phyloP scores from a whole-genome alignment of 768 basidiomycete species.

The Leccinum barrowsii region DNA sequence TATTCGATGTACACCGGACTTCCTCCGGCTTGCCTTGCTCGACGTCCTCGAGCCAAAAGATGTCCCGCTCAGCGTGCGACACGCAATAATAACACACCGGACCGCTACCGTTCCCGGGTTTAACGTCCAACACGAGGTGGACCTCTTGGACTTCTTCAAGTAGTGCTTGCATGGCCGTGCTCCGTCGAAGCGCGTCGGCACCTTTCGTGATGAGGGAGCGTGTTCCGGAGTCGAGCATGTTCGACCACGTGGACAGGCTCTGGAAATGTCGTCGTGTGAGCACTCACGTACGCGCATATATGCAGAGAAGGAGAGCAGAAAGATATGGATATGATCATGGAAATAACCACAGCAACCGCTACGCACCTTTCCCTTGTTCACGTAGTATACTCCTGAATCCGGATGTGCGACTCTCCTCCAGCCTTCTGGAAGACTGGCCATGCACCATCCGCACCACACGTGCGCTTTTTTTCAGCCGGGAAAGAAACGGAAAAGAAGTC shows the following conservation, averaged over 20 bases:
- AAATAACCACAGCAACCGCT: background rate
- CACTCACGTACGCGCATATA: background rate
- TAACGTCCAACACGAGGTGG: constrained; percentile 18
- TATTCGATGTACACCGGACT: constrained; percentile 21
- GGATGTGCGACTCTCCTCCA: constrained; percentile 32
- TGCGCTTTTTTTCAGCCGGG: background rate
- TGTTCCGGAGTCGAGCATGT: constrained; percentile 4
- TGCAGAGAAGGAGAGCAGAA: background rate
- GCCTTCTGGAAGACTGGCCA: constrained; percentile 13
- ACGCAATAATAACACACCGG: constrained; percentile 25
- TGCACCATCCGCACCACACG: background rate
- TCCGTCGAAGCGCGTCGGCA: constrained; percentile 4
- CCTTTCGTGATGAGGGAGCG: constrained; percentile 13
- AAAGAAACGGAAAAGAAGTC: background rate
- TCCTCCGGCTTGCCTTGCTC: constrained; percentile 15
- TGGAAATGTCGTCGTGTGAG: background rate
- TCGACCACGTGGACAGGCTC: constrained; percentile 13
- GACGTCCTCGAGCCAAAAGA: constrained; percentile 29
- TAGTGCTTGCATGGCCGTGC: constrained; percentile 1
- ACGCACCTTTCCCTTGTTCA: constrained; percentile 30
- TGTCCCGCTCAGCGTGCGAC: constrained; percentile 24
- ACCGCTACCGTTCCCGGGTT: background rate
- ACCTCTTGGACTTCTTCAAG: constrained; percentile 12
- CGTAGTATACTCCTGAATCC: constrained; percentile 33
- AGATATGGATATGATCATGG: background rate